A percentile compares a stretch with the other conserved stretches of the same genome.
These are phyloP conservation scores for Platanus orientalis DNA, from an alignment of 164 flowering plant genomes.

Conservation along the genomic window DNA sequence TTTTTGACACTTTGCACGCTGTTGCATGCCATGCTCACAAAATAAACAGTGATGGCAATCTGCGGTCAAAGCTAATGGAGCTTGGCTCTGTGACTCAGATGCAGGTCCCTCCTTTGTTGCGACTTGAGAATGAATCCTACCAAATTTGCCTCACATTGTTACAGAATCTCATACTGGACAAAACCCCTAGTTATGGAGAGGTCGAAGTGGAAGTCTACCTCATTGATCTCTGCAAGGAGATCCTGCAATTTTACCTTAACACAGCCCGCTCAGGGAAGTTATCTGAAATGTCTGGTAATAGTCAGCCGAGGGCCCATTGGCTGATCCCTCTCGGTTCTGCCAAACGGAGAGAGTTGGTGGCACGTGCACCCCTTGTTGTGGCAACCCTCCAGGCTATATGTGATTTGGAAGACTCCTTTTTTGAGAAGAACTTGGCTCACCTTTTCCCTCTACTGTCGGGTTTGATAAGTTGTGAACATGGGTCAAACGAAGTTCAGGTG, in stretches of 20 bases:
- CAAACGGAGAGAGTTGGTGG: slow-evolving; percentile 75
- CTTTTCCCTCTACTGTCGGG: slow-evolving; percentile 78
- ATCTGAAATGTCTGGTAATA: slow-evolving; percentile 27
- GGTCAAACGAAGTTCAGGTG: slow-evolving; percentile 80
- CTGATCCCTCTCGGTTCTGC: slow-evolving; percentile 82
- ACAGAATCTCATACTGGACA: slow-evolving; percentile 73
- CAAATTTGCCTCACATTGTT: slow-evolving; percentile 84
- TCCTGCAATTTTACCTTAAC: slow-evolving; percentile 67
- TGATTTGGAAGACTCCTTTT: slow-evolving; percentile 49
- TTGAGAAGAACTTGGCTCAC: slow-evolving; percentile 54
- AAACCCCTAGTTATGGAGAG: slow-evolving; percentile 44
- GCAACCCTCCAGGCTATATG: slow-evolving; percentile 77
- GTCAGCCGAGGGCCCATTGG: slow-evolving; percentile 37
- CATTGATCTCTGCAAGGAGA: slow-evolving; percentile 77
- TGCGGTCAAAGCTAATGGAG: slow-evolving; percentile 81
- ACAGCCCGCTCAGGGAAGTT: slow-evolving; percentile 37
- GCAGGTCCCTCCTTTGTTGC: slow-evolving; percentile 95
- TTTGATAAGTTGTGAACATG: slow-evolving; percentile 92
- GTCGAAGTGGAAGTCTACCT: slow-evolving; percentile 57
- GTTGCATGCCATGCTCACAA: slow-evolving; percentile 83
- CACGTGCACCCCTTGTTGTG: slow-evolving; percentile 84
- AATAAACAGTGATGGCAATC: slow-evolving; percentile 49
- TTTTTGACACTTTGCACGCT: slow-evolving; percentile 67
- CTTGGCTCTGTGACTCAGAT: slow-evolving; percentile 77
- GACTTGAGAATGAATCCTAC: slow-evolving; percentile 89